These are phyloP conservation scores for Diaporthe vexans DNA, from an alignment of 2,329 filamentous ascomycete species.

Conservation along the genomic window DNA sequence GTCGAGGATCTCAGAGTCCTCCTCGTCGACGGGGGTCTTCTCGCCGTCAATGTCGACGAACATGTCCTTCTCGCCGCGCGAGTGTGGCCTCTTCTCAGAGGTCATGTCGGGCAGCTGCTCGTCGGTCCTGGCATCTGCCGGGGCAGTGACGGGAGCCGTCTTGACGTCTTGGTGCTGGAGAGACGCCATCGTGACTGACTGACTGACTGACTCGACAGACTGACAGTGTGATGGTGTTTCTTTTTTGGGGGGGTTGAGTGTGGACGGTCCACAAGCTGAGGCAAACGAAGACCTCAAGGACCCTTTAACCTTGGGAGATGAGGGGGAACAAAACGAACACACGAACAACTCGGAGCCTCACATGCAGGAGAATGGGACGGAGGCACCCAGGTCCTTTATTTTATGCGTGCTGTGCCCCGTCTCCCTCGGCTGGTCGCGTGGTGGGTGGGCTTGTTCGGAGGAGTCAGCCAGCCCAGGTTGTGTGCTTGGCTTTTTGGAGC, in stretches of 20 bases:
- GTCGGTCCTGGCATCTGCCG: constrained; percentile 8
- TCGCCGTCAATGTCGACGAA: constrained; percentile 25
- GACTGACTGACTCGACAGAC: too few species aligned
- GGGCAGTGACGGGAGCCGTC: constrained; percentile 22
- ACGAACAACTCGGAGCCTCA: neutral
- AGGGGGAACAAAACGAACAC: neutral
- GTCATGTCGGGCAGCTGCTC: constrained; percentile 8
- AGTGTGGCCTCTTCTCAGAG: constrained; percentile 12
- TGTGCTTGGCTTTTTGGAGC: too few species aligned
- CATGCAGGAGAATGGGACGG: neutral
- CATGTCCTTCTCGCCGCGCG: constrained; percentile 21
- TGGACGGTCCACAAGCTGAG: constrained; percentile 6
- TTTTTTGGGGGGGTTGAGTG: too few species aligned
- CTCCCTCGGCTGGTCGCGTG: neutral
- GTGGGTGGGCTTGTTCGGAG: neutral
- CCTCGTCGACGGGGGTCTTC: neutral
- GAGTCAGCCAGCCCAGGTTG: constrained; percentile 6
- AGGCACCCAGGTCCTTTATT: neutral
- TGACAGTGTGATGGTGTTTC: too few species aligned
- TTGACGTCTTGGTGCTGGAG: constrained; percentile 16
- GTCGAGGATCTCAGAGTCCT: constrained; percentile 19
- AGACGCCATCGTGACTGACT: constrained; percentile 21
- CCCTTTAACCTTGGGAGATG: neutral
- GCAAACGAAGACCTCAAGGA: neutral
- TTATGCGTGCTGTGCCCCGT: neutral